Evolutionary conservation across 805 yeast genomes (phyloP).

Genomic region (Kuraishia ogatae): DNA sequence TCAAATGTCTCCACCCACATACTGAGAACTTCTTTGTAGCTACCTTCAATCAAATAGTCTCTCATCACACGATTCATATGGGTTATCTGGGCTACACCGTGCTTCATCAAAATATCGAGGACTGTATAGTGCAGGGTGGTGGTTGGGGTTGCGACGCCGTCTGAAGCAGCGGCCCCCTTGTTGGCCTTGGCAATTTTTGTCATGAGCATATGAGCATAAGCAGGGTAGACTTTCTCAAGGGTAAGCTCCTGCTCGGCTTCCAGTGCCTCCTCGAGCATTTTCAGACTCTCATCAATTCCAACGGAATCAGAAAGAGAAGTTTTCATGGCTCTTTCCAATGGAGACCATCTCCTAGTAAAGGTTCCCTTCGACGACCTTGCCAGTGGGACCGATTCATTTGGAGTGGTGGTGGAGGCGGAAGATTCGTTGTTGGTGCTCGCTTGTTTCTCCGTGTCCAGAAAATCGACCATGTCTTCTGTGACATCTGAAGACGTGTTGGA

Average conservation of each 20-base stretch:
- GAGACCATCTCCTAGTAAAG: background rate
- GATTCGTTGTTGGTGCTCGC: background rate
- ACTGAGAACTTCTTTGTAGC: slow-evolving; percentile 1
- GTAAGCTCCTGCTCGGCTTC: background rate
- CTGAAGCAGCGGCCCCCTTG: background rate
- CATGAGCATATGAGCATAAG: background rate
- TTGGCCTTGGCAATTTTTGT: background rate
- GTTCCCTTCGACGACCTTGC: background rate
- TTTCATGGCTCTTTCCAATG: background rate
- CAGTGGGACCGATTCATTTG: background rate
- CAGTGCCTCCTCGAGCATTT: background rate
- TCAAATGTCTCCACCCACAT: background rate
- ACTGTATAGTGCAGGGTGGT: background rate
- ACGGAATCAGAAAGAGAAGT: background rate
- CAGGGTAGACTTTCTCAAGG: background rate
- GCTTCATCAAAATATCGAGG: background rate
- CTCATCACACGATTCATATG: background rate
- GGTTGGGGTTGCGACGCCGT: background rate
- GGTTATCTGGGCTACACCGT: background rate
- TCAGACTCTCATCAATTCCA: background rate
- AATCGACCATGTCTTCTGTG: background rate
- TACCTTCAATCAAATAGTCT: background rate
- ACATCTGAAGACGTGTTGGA: background rate
- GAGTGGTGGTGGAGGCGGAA: background rate
- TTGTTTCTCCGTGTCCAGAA: background rate